These are phyloP conservation scores for Dillenia turbinata DNA, from an alignment of 164 flowering plant genomes.

Conservation along the genomic window DNA sequence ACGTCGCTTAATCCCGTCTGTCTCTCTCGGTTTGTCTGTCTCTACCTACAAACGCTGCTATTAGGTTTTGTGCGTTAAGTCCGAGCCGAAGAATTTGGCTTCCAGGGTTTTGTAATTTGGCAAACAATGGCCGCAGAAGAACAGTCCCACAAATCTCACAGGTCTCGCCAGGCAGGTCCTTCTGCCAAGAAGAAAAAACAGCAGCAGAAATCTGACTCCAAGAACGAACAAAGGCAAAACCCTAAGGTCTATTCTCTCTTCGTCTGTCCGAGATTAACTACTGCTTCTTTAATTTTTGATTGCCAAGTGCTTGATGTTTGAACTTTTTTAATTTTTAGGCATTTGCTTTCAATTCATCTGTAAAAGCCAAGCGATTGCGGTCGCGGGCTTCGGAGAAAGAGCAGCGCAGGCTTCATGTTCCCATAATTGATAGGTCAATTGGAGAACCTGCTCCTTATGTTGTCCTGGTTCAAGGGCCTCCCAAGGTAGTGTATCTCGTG, in stretches of 20 bases:
- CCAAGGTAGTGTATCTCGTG: constrained; percentile 43
- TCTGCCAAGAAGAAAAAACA: constrained; percentile 51
- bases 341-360: constrained; percentile 71
- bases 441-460: constrained; percentile 93
- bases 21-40: too few relatives aligned
- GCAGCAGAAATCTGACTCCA: constrained; percentile 29
- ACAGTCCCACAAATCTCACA: constrained; percentile 62
- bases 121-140: constrained; percentile 19
- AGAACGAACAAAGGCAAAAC: constrained; percentile 42
- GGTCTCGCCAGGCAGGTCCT: constrained; percentile 62
- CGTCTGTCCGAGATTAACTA: background rate
- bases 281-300: constrained; percentile 3
- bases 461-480: constrained; percentile 93
- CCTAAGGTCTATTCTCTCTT: constrained; percentile 44
- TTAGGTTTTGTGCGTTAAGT: too few relatives aligned
- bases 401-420: constrained; percentile 83
- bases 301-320: constrained; percentile 75
- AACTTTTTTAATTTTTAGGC: constrained; percentile 64
- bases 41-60: too few relatives aligned
- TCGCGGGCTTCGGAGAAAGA: constrained; percentile 83
- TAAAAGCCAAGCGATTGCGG: constrained; percentile 78
- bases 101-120: constrained; percentile 10
- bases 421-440: constrained; percentile 63
- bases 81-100: too few relatives aligned
- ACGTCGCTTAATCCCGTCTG: too few relatives aligned